Evolutionary conservation across 73 alveolate genomes (phyloP).

Genomic region (Diophrys appendiculata): DNA sequence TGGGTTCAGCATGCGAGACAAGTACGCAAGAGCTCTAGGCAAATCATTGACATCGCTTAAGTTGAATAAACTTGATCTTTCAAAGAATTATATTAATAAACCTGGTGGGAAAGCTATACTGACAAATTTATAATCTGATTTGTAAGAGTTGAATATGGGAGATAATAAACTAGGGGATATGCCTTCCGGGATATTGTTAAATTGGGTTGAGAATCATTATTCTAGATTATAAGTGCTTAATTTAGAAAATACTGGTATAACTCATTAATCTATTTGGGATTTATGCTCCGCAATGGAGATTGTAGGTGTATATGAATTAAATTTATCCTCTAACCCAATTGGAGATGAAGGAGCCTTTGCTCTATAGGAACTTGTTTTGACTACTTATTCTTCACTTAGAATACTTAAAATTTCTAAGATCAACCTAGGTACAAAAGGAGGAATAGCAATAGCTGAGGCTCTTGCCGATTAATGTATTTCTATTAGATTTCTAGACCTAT

Average conservation of each 20-base stretch:
- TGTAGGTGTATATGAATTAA: constrained; percentile 14
- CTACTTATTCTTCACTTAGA: neutral
- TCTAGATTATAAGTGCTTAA: neutral
- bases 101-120: constrained; percentile 54
- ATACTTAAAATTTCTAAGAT: constrained; percentile 23
- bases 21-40: constrained; percentile 55
- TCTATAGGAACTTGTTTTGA: constrained; percentile 18
- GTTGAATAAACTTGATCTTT: constrained; percentile 30
- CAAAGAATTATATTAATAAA: constrained; percentile 35
- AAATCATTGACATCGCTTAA: constrained; percentile 38
- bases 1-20: constrained; percentile 41
- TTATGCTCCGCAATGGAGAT: neutral
- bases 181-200: neutral
- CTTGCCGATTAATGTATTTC: neutral
- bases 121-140: neutral
- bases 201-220: neutral
- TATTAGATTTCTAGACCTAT: constrained; percentile 15
- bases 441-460: constrained; percentile 32
- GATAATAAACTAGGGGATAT: neutral
- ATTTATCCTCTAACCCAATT: constrained; percentile 21
- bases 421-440: constrained; percentile 24
- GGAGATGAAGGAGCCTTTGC: constrained; percentile 52
- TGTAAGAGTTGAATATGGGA: neutral
- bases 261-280: neutral
- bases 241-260: neutral